phyloP scores from a whole-genome alignment of 2,329 filamentous ascomycete species.

The Ophiostoma ips region DNA sequence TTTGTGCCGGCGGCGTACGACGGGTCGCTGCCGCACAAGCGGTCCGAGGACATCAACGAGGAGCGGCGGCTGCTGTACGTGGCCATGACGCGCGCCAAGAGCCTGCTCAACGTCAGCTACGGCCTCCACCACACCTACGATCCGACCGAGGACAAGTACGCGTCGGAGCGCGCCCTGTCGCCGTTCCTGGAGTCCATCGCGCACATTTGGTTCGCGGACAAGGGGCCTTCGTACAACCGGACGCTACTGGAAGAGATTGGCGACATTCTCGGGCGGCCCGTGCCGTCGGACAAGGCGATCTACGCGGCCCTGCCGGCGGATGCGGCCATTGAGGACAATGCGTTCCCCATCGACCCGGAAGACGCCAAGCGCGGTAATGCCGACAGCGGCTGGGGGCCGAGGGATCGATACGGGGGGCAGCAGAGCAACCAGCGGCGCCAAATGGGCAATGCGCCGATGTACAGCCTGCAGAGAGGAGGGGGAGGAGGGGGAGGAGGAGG shows the following conservation, averaged over 20 bases:
- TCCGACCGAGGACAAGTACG: not conserved
- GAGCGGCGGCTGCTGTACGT: constrained; percentile 85
- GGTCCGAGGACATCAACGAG: constrained; percentile 75
- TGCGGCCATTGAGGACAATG: constrained; percentile 49
- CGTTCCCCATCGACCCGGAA: constrained; percentile 51
- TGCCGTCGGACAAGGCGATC: constrained; percentile 42
- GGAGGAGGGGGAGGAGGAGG: constrained; percentile 13
- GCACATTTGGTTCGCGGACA: constrained; percentile 33
- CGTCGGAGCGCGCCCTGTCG: constrained; percentile 38
- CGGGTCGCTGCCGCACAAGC: constrained; percentile 78
- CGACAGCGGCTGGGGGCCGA: constrained; percentile 3
- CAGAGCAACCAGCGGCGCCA: constrained; percentile 17
- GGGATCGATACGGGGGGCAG: not conserved
- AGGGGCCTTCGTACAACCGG: constrained; percentile 57
- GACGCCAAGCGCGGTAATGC: constrained; percentile 4
- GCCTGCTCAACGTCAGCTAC: constrained; percentile 71
- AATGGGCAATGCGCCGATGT: constrained; percentile 6
- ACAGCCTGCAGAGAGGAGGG: constrained; percentile 11
- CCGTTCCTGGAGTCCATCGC: constrained; percentile 52
- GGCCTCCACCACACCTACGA: constrained; percentile 52
- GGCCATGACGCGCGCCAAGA: constrained; percentile 88
- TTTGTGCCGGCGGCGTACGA: constrained; percentile 85
- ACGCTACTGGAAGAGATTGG: constrained; percentile 51
- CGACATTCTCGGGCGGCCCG: constrained; percentile 51
- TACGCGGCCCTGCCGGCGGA: constrained; percentile 37